These are phyloP conservation scores for Apiospora kogelbergensis DNA, from an alignment of 2,329 filamentous ascomycete genomes.

Conservation along the genomic window DNA sequence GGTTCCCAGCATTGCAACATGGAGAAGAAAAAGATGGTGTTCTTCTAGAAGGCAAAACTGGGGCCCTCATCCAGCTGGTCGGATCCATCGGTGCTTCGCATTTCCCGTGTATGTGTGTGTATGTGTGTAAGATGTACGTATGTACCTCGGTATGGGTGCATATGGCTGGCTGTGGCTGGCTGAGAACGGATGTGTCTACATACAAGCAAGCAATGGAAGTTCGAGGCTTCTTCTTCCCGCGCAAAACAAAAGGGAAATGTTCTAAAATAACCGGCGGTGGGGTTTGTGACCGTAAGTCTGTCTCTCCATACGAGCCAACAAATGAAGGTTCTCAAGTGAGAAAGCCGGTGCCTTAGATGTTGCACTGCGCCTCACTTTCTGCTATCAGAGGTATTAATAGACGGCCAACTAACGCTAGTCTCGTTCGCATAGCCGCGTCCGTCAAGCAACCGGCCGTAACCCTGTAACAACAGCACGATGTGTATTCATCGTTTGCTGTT, in stretches of 20 bases:
- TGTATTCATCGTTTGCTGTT: background rate
- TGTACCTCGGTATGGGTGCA: background rate
- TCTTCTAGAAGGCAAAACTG: constrained; percentile 11
- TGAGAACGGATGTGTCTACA: no score
- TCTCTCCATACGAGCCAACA: background rate
- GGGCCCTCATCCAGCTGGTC: constrained; percentile 7
- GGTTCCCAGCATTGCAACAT: background rate
- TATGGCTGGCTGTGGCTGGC: no score
- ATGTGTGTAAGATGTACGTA: background rate
- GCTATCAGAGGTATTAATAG: background rate
- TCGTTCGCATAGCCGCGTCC: background rate
- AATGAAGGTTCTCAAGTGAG: background rate
- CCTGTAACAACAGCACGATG: background rate
- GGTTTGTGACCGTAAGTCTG: background rate
- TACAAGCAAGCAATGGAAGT: no score
- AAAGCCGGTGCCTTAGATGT: background rate
- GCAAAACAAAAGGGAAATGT: no score
- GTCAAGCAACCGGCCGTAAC: background rate
- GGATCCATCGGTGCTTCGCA: constrained; percentile 10
- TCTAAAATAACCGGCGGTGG: background rate
- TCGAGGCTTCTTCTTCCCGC: no score
- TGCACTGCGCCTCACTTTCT: constrained; percentile 5
- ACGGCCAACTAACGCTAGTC: background rate
- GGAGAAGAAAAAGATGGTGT: constrained; percentile 5
- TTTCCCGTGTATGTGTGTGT: background rate